Conservation (phyloP, 257 asterid species). For the Forsythia suspensa region DNA sequence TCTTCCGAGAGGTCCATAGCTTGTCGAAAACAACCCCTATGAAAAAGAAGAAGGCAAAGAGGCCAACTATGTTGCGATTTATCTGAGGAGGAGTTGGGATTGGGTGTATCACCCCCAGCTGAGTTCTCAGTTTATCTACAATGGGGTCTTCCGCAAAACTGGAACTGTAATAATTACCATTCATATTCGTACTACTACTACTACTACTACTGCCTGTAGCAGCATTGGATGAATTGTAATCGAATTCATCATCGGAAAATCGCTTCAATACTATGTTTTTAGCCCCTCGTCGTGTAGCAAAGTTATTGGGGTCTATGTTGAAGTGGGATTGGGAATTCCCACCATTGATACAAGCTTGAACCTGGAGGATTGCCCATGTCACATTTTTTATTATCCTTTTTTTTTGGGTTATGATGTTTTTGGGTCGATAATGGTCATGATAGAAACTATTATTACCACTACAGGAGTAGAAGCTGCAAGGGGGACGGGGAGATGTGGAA, state of each 20-base stretch:
- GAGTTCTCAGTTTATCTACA: conserved; percentile 89
- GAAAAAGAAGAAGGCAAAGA: conserved; percentile 80
- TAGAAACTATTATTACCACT: conserved; percentile 18
- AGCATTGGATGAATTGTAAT: conserved; percentile 27
- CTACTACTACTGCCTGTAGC: conserved; percentile 21
- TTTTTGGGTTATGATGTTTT: conserved; percentile 8
- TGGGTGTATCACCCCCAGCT: conserved; percentile 89
- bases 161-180: conserved; percentile 49
- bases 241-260: conserved; percentile 46
- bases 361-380: conserved; percentile 41
- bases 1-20: conserved; percentile 76
- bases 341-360: conserved; percentile 52
- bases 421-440: conserved; percentile 13
- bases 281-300: conserved; percentile 46
- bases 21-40: conserved; percentile 94
- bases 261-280: conserved; percentile 56
- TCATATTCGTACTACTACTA: not conserved
- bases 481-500: conserved; percentile 32
- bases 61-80: conserved; percentile 59
- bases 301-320: conserved; percentile 18
- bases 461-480: conserved; percentile 38
- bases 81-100: conserved; percentile 78
- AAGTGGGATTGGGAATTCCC: conserved; percentile 44
- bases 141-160: conserved; percentile 80
- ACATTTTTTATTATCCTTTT: conserved; percentile 29